Conservation (phyloP, 768 basidiomycete genomes). For the Lenzites betulinus region DNA sequence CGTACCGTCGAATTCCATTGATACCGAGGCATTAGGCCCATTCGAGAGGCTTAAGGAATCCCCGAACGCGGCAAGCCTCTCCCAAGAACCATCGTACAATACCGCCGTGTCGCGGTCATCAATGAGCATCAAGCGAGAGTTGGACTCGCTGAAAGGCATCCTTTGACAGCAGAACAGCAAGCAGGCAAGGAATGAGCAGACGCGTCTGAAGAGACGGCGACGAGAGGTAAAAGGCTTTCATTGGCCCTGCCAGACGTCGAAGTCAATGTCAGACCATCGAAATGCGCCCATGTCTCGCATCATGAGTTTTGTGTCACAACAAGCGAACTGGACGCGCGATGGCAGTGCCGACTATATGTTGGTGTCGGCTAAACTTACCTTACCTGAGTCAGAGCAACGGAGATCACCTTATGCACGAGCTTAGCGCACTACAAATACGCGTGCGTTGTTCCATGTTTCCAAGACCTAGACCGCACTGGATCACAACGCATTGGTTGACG, state of each 20-base stretch:
- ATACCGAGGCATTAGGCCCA: neutral
- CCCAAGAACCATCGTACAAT: neutral
- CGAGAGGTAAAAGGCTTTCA: neutral
- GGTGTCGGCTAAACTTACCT: too few relatives aligned
- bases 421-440: too few relatives aligned
- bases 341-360: neutral
- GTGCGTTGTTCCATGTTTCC: too few relatives aligned
- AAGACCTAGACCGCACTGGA: too few relatives aligned
- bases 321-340: neutral
- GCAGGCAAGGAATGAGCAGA: neutral
- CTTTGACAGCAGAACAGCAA: neutral
- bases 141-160: slow-evolving; percentile 1
- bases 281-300: neutral
- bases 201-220: neutral
- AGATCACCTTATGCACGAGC: too few relatives aligned
- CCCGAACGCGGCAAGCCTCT: neutral
- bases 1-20: slow-evolving; percentile 7
- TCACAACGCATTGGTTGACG: neutral
- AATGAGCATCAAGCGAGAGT: slow-evolving; percentile 4
- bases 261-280: neutral
- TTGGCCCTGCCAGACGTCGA: too few relatives aligned
- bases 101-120: slow-evolving; percentile 7
- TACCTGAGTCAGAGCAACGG: too few relatives aligned
- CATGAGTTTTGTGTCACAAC: neutral
- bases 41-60: neutral